Percentiles rank a stretch among this genome's conserved stretches.
These are phyloP conservation scores for Secale cereale DNA, from an alignment of 176 grass and related monocot species.

Conservation along the genomic window DNA sequence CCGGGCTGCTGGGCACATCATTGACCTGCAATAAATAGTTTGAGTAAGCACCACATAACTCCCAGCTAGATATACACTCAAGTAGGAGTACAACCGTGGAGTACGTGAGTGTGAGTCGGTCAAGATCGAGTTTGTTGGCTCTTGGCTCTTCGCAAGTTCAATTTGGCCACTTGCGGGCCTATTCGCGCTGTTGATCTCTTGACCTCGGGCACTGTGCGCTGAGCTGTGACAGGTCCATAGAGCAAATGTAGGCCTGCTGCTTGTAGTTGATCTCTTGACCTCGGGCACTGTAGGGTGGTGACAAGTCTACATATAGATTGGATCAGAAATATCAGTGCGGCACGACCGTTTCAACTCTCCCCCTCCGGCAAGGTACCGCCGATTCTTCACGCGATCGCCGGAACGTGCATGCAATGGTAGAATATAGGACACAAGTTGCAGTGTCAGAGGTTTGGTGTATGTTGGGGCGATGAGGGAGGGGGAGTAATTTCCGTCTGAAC, in stretches of 20 bases:
- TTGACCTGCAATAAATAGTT: constrained; percentile 2
- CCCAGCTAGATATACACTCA: neutral
- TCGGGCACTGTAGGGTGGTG: neutral
- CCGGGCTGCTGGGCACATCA: neutral
- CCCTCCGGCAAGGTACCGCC: neutral
- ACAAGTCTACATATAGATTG: neutral
- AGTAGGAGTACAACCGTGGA: neutral
- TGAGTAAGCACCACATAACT: neutral
- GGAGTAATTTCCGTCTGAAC: constrained; percentile 13
- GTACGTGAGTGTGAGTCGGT: constrained; percentile 13
- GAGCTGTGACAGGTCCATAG: neutral
- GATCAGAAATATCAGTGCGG: neutral
- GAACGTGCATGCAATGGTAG: neutral
- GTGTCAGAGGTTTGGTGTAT: neutral
- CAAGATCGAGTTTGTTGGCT: constrained; percentile 1
- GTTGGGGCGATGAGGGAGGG: no score
- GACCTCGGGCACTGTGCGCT: constrained; percentile 30
- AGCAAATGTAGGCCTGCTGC: neutral
- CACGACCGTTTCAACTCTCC: neutral
- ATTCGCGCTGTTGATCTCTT: constrained; percentile 8
- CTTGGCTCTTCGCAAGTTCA: neutral
- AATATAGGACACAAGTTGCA: neutral
- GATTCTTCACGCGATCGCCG: neutral
- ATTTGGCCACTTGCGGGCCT: neutral
- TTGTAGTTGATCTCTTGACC: neutral